Evolutionary conservation across 306 rosid species (phyloP).

Genomic region (Medicago lupulina): DNA sequence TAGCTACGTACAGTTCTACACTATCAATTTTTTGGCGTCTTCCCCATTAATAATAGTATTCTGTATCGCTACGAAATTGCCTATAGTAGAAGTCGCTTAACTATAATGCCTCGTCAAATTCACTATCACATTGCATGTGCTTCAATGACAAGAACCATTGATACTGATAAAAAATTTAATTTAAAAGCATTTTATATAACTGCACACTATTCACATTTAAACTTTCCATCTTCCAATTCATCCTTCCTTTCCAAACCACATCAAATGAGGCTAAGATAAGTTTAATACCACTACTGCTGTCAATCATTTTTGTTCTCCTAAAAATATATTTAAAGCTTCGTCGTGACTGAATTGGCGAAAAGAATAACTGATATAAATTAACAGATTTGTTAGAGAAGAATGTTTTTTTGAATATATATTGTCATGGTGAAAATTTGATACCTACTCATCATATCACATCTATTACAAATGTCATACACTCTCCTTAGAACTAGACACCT

Average conservation of each 20-base stretch:
- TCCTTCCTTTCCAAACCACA: too few species aligned
- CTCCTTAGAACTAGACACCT: slow-evolving; percentile 75
- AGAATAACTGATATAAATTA: slow-evolving; percentile 29
- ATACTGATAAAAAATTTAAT: not conserved
- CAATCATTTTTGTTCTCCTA: not conserved
- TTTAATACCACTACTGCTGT: not conserved
- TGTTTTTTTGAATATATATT: slow-evolving; percentile 35
- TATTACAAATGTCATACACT: slow-evolving; percentile 59
- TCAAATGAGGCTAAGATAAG: not conserved
- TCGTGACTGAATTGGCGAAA: slow-evolving; percentile 15
- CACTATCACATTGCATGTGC: not conserved
- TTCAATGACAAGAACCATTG: not conserved
- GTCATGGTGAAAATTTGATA: slow-evolving; percentile 27
- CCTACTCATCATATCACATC: slow-evolving; percentile 20
- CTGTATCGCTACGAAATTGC: too few species aligned
- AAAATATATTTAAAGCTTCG: not conserved
- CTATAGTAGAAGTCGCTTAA: not conserved
- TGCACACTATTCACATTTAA: not conserved
- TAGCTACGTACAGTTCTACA: too few species aligned
- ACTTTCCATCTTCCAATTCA: not conserved
- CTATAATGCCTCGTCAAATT: not conserved
- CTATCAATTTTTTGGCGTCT: too few species aligned
- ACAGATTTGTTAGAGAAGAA: slow-evolving; percentile 33
- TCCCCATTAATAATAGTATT: too few species aligned
- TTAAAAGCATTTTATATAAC: not conserved